Percentiles rank a stretch among this genome's conserved stretches.
phyloP scores from a whole-genome alignment of 441 rosid species.

The Omphalea diandra region DNA sequence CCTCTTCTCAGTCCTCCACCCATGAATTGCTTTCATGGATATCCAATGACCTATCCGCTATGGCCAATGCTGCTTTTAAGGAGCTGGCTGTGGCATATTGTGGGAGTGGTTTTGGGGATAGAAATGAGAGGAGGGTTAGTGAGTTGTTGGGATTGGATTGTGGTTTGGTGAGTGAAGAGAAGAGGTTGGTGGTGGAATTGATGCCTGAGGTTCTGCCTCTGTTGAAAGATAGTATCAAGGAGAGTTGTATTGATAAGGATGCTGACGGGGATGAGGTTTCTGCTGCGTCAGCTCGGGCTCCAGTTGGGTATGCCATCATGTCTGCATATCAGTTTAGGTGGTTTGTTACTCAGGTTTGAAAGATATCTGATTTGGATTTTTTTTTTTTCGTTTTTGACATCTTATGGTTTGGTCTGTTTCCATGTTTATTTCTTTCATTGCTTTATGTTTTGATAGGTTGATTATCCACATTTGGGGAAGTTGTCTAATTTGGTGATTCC shows the following conservation, averaged over 20 bases:
- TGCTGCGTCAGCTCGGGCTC: conserved; percentile 64
- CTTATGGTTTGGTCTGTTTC: conserved; percentile 1
- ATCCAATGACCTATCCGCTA: conserved; percentile 34
- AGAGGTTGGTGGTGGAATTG: conserved; percentile 44
- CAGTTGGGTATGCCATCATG: conserved; percentile 64
- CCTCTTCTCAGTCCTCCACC: conserved; percentile 49
- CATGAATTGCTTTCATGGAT: conserved; percentile 76
- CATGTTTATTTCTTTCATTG: no score
- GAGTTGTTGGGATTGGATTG: conserved; percentile 24
- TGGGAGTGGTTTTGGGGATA: conserved; percentile 23
- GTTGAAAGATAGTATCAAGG: conserved; percentile 59
- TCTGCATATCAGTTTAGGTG: conserved; percentile 80
- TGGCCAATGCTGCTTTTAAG: conserved; percentile 36
- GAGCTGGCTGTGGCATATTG: conserved; percentile 41
- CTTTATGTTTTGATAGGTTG: conserved; percentile 21
- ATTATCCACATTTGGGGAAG: conserved; percentile 25
- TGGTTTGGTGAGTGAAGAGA: conserved; percentile 31
- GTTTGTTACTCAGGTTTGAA: conserved; percentile 72
- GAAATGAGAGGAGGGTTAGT: conserved; percentile 24
- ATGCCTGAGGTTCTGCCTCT: conserved; percentile 53
- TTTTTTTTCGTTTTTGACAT: background rate
- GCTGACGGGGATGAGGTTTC: conserved; percentile 48
- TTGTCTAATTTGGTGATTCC: conserved; percentile 61
- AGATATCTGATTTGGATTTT: background rate
- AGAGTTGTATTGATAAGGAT: conserved; percentile 58